Base-by-base conservation (phyloP, 2,329 filamentous ascomycete genomes). In the Pseudocercospora eumusae region DNA sequence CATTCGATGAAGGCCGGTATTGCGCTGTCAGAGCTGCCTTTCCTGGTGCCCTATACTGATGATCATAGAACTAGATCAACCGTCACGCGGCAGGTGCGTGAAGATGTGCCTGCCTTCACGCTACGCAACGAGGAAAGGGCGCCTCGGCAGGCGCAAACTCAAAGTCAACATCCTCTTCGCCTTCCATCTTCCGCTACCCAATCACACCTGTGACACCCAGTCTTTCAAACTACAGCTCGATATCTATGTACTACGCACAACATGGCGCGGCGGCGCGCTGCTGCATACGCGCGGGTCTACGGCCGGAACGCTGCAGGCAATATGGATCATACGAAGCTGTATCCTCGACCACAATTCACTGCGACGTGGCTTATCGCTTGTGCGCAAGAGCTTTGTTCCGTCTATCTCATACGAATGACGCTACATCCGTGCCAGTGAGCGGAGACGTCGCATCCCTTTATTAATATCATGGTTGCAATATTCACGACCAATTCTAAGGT, bases 361-460 rank as follows among this genome's bases (percentile, higher is more conserved):
- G 27, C 23, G 52, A 55, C 52, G 9, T 23, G 52, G 28, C 52
- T 55, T 55, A 55, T 55, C 52, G 21, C n/a, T 33, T 33, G 28
- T 55, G 28, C 33, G 11, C 52, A 21, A 28, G 15, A 36, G 28
- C 52, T 33, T 55, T 31, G 52, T 21, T 13, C 28, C 25, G 33
- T 55, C 52, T 55, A 55, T 40, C 31, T 18, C 52, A 55, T n/a
- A 55, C 52, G 52, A 36, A 40, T 55, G 28, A 40, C 21, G 11
- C 45, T 20, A 13, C 52, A n/a, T 28, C 45, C n/a, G n/a, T n/a
- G n/a, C n/a, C n/a, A n/a, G n/a, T n/a, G n/a, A n/a, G n/a, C n/a
- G n/a, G n/a, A n/a, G n/a, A n/a, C n/a, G n/a, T n/a, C n/a, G n/a
- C n/a, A 21, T 47, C 18, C n/a, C 42, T 18, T 21, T 21, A 13